phyloP scores from a whole-genome alignment of 805 yeast species.

The Ascoidea rubescens region DNA sequence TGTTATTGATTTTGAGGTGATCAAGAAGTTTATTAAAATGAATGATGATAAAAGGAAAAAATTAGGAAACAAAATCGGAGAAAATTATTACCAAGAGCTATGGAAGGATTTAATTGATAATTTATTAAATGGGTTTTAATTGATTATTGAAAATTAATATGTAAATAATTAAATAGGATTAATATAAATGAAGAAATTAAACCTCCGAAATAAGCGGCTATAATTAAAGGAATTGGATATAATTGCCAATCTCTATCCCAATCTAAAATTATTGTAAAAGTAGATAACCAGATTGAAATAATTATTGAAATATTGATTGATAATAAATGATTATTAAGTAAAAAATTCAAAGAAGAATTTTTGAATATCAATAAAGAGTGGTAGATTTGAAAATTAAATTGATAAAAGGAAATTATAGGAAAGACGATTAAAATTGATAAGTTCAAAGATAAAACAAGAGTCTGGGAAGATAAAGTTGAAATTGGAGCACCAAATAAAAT shows the following conservation, averaged over 20 bases:
- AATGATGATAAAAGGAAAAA: conserved; percentile 42
- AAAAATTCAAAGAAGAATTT: too few relatives aligned
- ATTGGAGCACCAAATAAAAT: background rate
- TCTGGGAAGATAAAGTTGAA: background rate
- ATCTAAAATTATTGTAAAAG: background rate
- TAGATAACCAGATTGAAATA: too few relatives aligned
- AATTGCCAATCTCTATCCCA: background rate
- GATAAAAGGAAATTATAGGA: background rate
- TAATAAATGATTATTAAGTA: background rate
- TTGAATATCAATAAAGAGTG: too few relatives aligned
- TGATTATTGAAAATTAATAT: background rate
- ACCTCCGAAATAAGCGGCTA: background rate
- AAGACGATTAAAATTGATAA: background rate
- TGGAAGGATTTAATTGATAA: conserved; percentile 53
- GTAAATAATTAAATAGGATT: background rate
- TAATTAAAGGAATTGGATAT: background rate
- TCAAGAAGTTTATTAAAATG: conserved; percentile 37
- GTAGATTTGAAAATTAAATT: too few relatives aligned
- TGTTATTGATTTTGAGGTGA: conserved; percentile 46
- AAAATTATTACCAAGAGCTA: conserved; percentile 40
- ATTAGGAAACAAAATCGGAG: conserved; percentile 43
- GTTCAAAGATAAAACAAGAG: background rate
- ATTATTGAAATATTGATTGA: too few relatives aligned
- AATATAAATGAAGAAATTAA: too few relatives aligned
- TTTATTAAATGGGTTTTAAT: conserved; percentile 3